Base-by-base conservation (phyloP, 306 rosid genomes). In the Begonia fuchsioides region DNA sequence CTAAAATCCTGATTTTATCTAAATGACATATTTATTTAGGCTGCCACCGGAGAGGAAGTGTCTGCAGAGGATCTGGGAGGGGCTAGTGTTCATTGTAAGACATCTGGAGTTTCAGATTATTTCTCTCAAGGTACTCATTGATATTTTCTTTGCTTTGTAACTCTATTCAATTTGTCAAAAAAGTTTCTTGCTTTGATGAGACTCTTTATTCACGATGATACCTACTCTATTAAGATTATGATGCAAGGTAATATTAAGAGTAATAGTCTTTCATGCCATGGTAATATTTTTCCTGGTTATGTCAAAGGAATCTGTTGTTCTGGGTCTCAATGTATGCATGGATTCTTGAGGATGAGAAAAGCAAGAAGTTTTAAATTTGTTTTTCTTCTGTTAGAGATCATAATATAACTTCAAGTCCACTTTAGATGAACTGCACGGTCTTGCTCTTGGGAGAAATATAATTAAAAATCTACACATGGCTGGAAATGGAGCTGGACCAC, bases 31-130 rank as follows among this genome's bases (percentile, higher is more conserved):
- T 32, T 63, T 63, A 32, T 49, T 50, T 71, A 90, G 97, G 97
- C 97, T 69, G 97, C 97, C 35, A 90, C 95, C 51, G 95, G 95
- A 50, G 95, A 90, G 79, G 97, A 76, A 61, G 83, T 90, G 50
- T 81, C 97, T 10, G 95, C 97, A 2, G 95, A 90, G 58, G 84
- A 90, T 71, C 59, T 90, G 50, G 95, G 97, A 50, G 95, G 97
- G 45, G 94, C 95, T 40, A 39, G 79, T 13, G 79, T 90, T 53
- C 95, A 90, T 70, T 84, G 97, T 90, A 81, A 90, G 70, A 76
- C 80, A 39, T 90, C 95, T 3, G 95, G 97, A 51, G 97, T 90
- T 65, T 78, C 95, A 20, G 97, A 90, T 61, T 84, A 90, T 79
- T 84, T 84, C 72, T 95, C 95, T 71, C 93, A 90, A 68, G 95